Base-by-base conservation (phyloP, 306 rosid genomes). In the Cucurbita pepo region DNA sequence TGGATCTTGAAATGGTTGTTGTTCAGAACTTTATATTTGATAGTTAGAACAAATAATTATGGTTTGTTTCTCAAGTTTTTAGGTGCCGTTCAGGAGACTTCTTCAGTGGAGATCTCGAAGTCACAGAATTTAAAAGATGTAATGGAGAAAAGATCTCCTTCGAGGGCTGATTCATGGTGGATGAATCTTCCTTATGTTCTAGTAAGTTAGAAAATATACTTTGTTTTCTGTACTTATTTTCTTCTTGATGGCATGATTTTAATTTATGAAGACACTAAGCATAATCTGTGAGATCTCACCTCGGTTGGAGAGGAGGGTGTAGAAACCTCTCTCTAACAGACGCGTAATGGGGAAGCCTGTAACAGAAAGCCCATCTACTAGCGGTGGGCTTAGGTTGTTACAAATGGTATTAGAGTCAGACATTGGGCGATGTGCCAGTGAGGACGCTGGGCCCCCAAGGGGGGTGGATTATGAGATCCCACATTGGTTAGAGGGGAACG, bases 181-280 rank as follows among this genome's bases (percentile, higher is more conserved):
- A 77, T 55, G 83, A 83, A 81, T 19, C 96, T 94, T 76, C 89
- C 84, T 77, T 87, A 83, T 78, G 97, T 88, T 85, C 85, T 90
- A n/a, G 98, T 94, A 82, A 34, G 96, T 84, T 13, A 30, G 36
- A 44, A 36, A 5, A 69, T 38, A n/a, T 7, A 73, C 38, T 52
- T 70, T 55, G n/a, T 37, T 48, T 15, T 41, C 18, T 44, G 5
- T 47, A 18, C 18, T 25, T 56, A 4, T 22, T 2, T 69, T 30
- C 45, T 64, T 64, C 36, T 41, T 19, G 10, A 43, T 64, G 52
- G n/a, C 36, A 41, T 41, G 52, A 41, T 19, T 43, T 18, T 14
- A 63, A 64, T 64, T 41, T 38, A 61, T 16, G 47, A 61, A 37
- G 41, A 61, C 11, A 9, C 25, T 51, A 30, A 30, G 34, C 0